Conservation (phyloP, 345 rosid species). For the Populus alba region DNA sequence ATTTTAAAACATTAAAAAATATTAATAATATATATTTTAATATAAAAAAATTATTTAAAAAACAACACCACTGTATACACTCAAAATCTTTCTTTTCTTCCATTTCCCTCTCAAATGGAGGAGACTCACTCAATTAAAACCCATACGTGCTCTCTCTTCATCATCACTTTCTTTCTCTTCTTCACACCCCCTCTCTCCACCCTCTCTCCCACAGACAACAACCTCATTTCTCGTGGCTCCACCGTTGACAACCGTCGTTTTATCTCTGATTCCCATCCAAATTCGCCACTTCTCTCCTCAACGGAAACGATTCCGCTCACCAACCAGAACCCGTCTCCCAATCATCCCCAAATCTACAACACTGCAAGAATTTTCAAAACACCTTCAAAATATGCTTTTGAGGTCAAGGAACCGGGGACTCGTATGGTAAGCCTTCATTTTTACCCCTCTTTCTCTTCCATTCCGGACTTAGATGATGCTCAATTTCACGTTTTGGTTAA, state of each 20-base stretch:
- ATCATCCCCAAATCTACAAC: constrained; percentile 25
- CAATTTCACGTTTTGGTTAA: constrained; percentile 74
- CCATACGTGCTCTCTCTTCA: no score
- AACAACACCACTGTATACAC: no score
- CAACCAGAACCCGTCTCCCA: constrained; percentile 25
- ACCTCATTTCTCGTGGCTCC: constrained; percentile 65
- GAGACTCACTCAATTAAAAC: no score
- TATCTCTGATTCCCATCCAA: constrained; percentile 38
- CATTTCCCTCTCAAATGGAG: no score
- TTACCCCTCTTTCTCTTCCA: constrained; percentile 44
- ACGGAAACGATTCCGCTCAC: constrained; percentile 10
- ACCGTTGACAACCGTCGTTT: constrained; percentile 44
- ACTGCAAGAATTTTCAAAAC: constrained; percentile 61
- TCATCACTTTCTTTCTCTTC: constrained; percentile 1
- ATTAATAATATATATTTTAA: no score
- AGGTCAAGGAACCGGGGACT: constrained; percentile 45
- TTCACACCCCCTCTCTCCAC: constrained; percentile 29
- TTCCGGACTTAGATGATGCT: constrained; percentile 36
- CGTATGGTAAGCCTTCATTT: constrained; percentile 82
- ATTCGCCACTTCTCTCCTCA: no score
- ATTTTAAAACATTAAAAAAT: no score
- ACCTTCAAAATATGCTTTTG: constrained; percentile 52
- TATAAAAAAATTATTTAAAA: no score
- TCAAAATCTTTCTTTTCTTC: no score
- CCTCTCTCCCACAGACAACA: constrained; percentile 53